These are phyloP conservation scores for Dictyophora rubrovolvata DNA, from an alignment of 768 basidiomycete genomes.

Conservation along the genomic window DNA sequence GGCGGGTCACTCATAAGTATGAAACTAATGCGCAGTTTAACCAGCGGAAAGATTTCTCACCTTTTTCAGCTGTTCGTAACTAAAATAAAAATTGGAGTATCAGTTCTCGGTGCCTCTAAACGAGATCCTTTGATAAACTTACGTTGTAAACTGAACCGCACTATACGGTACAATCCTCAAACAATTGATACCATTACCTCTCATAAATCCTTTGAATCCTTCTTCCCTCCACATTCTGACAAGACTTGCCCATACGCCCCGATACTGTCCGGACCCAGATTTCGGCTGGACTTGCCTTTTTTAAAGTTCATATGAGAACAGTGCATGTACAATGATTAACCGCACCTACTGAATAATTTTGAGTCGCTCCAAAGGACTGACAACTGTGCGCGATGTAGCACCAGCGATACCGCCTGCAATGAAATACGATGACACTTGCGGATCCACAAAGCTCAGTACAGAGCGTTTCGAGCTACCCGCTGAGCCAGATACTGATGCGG, in stretches of 20 bases:
- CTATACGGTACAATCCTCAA: constrained; percentile 85
- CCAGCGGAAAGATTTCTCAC: constrained; percentile 28
- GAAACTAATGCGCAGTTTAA: background rate
- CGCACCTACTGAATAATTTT: constrained; percentile 96
- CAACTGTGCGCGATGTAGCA: constrained; percentile 78
- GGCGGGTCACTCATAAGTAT: background rate
- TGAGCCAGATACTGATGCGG: no score
- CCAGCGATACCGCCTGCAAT: constrained; percentile 46
- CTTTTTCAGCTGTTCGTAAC: constrained; percentile 88
- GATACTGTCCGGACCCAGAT: constrained; percentile 55
- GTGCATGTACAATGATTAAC: constrained; percentile 9
- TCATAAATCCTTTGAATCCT: constrained; percentile 87
- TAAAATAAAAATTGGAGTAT: constrained; percentile 30
- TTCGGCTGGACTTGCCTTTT: constrained; percentile 82
- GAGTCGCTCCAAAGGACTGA: constrained; percentile 82
- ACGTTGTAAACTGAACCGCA: constrained; percentile 31
- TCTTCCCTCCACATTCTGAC: constrained; percentile 90
- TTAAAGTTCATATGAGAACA: background rate
- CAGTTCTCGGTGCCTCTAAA: no score
- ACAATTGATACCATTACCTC: constrained; percentile 89
- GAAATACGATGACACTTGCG: constrained; percentile 37
- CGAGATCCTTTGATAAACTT: constrained; percentile 5
- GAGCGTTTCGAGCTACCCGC: background rate
- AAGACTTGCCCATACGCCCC: constrained; percentile 75
- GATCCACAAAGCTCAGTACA: constrained; percentile 10